These are phyloP conservation scores for Peniophora sp. DNA, from an alignment of 1,284 basidiomycete species.

Conservation along the genomic window DNA sequence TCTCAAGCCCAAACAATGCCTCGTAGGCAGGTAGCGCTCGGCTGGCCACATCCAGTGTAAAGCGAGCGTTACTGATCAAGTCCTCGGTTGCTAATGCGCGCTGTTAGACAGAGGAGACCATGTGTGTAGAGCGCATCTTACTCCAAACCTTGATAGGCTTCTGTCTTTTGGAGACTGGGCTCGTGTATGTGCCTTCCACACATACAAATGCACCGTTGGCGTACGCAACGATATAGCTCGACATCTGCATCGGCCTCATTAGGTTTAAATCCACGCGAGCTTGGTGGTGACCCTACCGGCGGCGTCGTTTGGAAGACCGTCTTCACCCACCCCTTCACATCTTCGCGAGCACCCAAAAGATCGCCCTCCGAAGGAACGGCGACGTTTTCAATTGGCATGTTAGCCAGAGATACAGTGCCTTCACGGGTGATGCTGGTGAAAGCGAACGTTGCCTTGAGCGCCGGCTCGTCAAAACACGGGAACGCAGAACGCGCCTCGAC, in stretches of 20 bases:
- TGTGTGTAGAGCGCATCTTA: slow-evolving; percentile 26
- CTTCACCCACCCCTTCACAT: slow-evolving; percentile 66
- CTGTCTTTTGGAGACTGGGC: slow-evolving; percentile 76
- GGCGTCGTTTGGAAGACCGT: slow-evolving; percentile 76
- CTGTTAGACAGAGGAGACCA: neutral
- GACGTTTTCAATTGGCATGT: slow-evolving; percentile 68
- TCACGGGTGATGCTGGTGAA: slow-evolving; percentile 80
- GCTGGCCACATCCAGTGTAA: slow-evolving; percentile 85
- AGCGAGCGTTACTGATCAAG: slow-evolving; percentile 75
- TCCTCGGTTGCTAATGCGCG: slow-evolving; percentile 66
- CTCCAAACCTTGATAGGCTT: slow-evolving; percentile 84
- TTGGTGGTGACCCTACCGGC: slow-evolving; percentile 15
- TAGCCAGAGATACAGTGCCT: slow-evolving; percentile 73
- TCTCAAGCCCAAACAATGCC: slow-evolving; percentile 84
- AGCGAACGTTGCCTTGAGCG: slow-evolving; percentile 82
- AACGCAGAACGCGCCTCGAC: slow-evolving; percentile 81
- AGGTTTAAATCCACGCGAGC: too few species aligned
- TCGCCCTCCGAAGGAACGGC: slow-evolving; percentile 16
- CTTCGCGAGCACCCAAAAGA: slow-evolving; percentile 8
- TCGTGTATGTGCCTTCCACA: slow-evolving; percentile 72
- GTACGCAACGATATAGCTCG: slow-evolving; percentile 89
- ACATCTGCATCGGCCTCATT: slow-evolving; percentile 38
- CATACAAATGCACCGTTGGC: slow-evolving; percentile 81
- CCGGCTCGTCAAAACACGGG: slow-evolving; percentile 92
- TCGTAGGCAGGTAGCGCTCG: slow-evolving; percentile 88